phyloP scores from a whole-genome alignment of 371 early-diverging fungal genomes.

The Rhizopus microsporus region DNA sequence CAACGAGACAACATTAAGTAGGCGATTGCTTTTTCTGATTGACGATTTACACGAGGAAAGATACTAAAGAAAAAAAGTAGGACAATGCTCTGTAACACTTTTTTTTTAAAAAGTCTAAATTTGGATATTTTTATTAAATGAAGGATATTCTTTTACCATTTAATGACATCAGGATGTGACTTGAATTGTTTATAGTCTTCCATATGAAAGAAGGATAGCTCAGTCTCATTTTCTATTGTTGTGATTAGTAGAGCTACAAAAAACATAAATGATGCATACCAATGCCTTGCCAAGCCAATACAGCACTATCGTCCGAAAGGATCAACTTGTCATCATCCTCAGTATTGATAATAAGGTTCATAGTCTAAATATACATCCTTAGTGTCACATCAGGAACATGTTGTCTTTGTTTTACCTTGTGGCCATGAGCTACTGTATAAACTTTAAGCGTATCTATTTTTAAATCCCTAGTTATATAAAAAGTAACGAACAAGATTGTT shows the following conservation, averaged over 20 bases:
- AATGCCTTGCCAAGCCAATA: conserved; percentile 62
- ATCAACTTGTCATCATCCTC: conserved; percentile 74
- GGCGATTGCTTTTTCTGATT: too few species aligned
- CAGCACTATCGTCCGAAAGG: conserved; percentile 59
- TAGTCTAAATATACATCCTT: conserved; percentile 42
- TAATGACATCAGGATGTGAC: conserved; percentile 72
- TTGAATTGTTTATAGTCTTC: conserved; percentile 75
- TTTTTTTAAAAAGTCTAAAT: neutral
- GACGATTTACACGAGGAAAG: conserved; percentile 10
- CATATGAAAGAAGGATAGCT: conserved; percentile 79
- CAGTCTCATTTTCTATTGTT: conserved; percentile 77
- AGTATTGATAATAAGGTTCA: conserved; percentile 85
- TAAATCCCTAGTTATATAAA: conserved; percentile 1
- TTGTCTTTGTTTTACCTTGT: conserved; percentile 61
- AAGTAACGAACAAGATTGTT: neutral
- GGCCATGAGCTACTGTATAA: conserved; percentile 83
- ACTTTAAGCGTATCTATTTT: conserved; percentile 79
- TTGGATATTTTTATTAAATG: neutral
- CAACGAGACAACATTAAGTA: too few species aligned
- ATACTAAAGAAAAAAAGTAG: neutral
- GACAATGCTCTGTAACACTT: neutral
- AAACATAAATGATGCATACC: conserved; percentile 42
- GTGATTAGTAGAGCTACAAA: neutral
- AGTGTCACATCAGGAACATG: neutral
- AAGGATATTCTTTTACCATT: conserved; percentile 60